phyloP scores from a whole-genome alignment of 345 rosid genomes.

The Eucalyptus erythrocorys region DNA sequence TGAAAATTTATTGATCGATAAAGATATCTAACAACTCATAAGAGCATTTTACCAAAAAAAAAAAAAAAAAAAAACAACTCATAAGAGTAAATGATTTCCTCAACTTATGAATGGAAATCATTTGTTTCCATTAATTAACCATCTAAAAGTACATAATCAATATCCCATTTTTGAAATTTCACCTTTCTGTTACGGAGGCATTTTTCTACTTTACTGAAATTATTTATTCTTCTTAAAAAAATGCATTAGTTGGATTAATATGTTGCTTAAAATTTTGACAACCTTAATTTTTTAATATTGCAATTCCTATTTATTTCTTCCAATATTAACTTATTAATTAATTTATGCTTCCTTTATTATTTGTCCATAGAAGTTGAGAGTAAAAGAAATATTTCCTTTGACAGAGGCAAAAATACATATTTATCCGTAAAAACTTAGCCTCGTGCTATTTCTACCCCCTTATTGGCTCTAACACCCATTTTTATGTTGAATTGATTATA shows the following conservation, averaged over 20 bases:
- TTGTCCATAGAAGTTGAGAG: too few species aligned
- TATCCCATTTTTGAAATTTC: background rate
- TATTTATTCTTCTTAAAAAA: background rate
- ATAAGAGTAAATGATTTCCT: background rate
- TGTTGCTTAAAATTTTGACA: background rate
- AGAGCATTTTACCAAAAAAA: too few species aligned
- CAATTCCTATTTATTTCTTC: background rate
- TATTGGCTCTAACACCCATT: too few species aligned
- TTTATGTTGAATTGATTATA: too few species aligned
- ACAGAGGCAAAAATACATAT: too few species aligned
- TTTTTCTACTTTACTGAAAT: background rate
- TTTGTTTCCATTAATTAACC: background rate
- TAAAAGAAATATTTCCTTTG: too few species aligned
- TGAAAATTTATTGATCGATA: background rate
- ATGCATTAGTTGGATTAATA: background rate
- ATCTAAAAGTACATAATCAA: background rate
- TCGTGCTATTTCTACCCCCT: too few species aligned
- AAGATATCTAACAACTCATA: background rate
- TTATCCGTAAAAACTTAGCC: too few species aligned
- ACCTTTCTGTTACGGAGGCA: background rate
- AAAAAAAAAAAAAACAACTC: too few species aligned
- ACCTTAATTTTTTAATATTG: too few species aligned
- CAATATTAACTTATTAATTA: too few species aligned
- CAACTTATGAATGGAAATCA: background rate
- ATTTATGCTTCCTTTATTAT: too few species aligned